phyloP scores from a whole-genome alignment of 208 protist genomes.

The Trypanosoma conorhini region DNA sequence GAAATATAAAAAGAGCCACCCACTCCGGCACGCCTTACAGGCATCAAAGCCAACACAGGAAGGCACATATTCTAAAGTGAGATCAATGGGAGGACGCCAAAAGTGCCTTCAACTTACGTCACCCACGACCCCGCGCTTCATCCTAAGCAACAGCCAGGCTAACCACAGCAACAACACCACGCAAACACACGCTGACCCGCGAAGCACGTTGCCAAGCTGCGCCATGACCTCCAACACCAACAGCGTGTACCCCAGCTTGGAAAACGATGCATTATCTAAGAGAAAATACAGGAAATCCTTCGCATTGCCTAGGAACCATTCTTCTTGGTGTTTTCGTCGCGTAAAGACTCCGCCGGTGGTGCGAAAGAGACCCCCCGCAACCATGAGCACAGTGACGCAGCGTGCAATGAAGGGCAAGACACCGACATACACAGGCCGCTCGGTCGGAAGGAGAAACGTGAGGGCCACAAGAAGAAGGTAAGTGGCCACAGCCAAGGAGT shows the following conservation, averaged over 20 bases:
- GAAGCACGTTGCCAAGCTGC: conserved; percentile 9
- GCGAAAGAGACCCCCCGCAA: conserved; percentile 17
- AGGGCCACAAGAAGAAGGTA: conserved; percentile 15
- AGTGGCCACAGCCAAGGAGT: conserved; percentile 9
- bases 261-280: not conserved
- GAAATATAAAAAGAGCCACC: not conserved
- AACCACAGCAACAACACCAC: conserved; percentile 15
- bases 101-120: not conserved
- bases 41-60: not conserved
- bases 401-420: conserved; percentile 5
- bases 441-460: conserved; percentile 12
- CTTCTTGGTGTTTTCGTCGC: conserved; percentile 12
- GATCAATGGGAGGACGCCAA: not conserved
- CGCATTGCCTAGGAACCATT: conserved; percentile 16
- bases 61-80: not conserved
- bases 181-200: conserved; percentile 9
- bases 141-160: conserved; percentile 12
- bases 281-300: conserved; percentile 8
- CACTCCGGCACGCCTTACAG: not conserved
- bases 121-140: not conserved
- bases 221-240: conserved; percentile 14
- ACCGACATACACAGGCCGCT: conserved; percentile 3
- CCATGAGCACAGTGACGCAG: conserved; percentile 16
- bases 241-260: not conserved
- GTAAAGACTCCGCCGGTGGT: conserved; percentile 14